Conservation (phyloP, 2,329 filamentous ascomycete genomes). For the Mariannaea elegans region DNA sequence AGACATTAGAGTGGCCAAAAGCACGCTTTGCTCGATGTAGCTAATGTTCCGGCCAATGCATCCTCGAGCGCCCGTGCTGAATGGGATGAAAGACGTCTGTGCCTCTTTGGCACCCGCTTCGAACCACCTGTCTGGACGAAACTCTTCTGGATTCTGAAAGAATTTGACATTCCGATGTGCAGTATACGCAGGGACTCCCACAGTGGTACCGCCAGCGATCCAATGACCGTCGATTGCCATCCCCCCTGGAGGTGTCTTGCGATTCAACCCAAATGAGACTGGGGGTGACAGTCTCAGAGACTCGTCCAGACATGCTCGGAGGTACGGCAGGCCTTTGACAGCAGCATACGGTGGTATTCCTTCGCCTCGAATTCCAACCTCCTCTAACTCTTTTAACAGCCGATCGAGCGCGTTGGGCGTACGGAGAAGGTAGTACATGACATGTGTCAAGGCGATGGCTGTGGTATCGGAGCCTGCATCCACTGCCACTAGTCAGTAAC, state of each 20-base stretch:
- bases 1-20: slow-evolving; percentile 52
- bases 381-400: slow-evolving; percentile 56
- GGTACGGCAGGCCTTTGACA: slow-evolving; percentile 59
- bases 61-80: slow-evolving; percentile 50
- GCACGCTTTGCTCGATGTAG: slow-evolving; percentile 56
- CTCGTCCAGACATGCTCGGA: slow-evolving; percentile 62
- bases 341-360: slow-evolving; percentile 58
- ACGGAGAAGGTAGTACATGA: slow-evolving; percentile 60
- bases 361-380: slow-evolving; percentile 53
- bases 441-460: slow-evolving; percentile 58
- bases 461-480: slow-evolving; percentile 62
- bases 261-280: slow-evolving; percentile 39
- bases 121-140: slow-evolving; percentile 52
- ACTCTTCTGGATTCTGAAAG: slow-evolving; percentile 51
- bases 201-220: slow-evolving; percentile 47
- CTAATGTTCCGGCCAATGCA: slow-evolving; percentile 53
- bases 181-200: slow-evolving; percentile 49
- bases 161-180: slow-evolving; percentile 49
- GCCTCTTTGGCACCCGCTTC: slow-evolving; percentile 45
- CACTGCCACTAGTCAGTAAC: slow-evolving; percentile 52
- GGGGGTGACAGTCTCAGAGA: slow-evolving; percentile 46
- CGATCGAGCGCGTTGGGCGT: slow-evolving; percentile 50
- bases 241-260: slow-evolving; percentile 40
- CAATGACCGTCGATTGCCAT: slow-evolving; percentile 42
- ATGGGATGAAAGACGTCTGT: slow-evolving; percentile 50